A percentile compares a stretch with the other conserved stretches of the same genome.
Conservation (phyloP, 2,329 filamentous ascomycete genomes). For the Teratosphaeria destructans region DNA sequence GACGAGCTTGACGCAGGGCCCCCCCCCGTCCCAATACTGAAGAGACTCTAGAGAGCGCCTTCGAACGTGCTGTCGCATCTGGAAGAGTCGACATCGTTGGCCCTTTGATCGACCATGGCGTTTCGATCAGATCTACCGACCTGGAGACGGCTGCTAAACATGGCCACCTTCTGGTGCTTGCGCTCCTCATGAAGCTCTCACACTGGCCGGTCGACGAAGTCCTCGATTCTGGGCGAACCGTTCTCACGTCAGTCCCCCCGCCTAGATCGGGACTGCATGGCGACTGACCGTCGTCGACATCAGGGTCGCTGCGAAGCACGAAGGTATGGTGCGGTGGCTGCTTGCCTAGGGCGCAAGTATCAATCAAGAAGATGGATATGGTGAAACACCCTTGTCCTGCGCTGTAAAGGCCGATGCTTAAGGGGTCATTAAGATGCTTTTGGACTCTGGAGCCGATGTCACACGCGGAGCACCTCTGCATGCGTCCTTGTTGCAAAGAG, state of each 20-base stretch:
- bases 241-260: slow-evolving; percentile 1
- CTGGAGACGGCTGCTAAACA: slow-evolving; percentile 1
- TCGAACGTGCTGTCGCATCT: slow-evolving; percentile 1
- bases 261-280: neutral
- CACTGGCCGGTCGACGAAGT: neutral
- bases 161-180: slow-evolving; percentile 1
- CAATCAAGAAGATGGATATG: slow-evolving; percentile 1
- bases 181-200: neutral
- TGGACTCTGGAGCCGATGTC: slow-evolving; percentile 1
- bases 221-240: neutral
- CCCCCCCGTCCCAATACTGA: neutral
- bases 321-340: slow-evolving; percentile 1
- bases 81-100: slow-evolving; percentile 1
- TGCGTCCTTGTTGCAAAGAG: slow-evolving; percentile 2
- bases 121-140: neutral
- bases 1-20: slow-evolving; percentile 1
- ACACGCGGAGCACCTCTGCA: slow-evolving; percentile 1
- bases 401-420: neutral
- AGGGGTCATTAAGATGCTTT: neutral
- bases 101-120: slow-evolving; percentile 1
- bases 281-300: neutral
- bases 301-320: slow-evolving; percentile 1
- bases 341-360: neutral
- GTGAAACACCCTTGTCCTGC: slow-evolving; percentile 1
- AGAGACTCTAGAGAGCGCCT: neutral